Evolutionary conservation across 768 basidiomycete species (phyloP).

Genomic region (Coprinellus micaceus): DNA sequence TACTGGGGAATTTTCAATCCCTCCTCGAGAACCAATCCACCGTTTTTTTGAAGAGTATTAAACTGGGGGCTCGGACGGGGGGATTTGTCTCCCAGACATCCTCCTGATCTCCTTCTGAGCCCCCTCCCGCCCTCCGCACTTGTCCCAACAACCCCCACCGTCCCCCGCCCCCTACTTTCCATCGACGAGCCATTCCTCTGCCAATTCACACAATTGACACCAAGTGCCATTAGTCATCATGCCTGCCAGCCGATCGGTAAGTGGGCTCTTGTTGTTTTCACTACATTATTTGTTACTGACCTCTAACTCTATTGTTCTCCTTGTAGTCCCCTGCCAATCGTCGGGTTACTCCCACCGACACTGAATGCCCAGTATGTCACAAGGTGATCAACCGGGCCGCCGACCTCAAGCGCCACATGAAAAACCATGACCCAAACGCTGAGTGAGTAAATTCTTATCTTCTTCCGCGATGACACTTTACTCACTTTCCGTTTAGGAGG

Average conservation of each 20-base stretch:
- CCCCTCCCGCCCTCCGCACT: neutral
- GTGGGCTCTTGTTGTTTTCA: neutral
- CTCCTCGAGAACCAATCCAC: conserved; percentile 8
- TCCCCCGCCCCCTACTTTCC: neutral
- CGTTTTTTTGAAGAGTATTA: conserved; percentile 3
- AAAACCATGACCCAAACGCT: neutral
- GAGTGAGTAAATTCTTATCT: neutral
- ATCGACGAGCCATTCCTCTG: neutral
- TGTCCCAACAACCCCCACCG: neutral
- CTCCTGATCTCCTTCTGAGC: neutral
- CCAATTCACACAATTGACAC: neutral
- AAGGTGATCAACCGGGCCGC: neutral
- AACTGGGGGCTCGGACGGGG: neutral
- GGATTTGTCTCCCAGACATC: neutral
- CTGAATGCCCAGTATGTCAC: neutral
- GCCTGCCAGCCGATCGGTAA: neutral
- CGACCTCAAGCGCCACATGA: conserved; percentile 4
- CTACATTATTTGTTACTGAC: too few relatives aligned
- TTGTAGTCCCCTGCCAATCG: neutral
- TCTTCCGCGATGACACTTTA: too few relatives aligned
- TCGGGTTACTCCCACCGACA: neutral
- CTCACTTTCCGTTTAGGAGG: too few relatives aligned
- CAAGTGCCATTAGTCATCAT: neutral
- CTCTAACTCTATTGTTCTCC: neutral
- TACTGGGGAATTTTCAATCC: neutral